These are phyloP conservation scores for Euphrasia confusa DNA, from an alignment of 257 asterid genomes.

Conservation along the genomic window DNA sequence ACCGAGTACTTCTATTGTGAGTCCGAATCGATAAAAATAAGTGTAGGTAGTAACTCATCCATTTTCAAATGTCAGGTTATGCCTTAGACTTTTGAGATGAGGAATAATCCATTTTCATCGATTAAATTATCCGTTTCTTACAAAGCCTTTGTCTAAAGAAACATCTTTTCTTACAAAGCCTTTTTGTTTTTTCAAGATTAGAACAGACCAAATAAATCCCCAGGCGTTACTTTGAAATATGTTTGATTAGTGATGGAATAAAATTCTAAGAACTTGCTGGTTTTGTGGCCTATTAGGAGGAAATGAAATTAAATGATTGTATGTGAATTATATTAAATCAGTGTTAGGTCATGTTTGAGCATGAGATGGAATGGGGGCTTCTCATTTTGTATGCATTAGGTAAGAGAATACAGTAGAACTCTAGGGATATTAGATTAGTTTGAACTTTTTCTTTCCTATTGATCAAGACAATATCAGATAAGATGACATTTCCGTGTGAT, in stretches of 20 bases:
- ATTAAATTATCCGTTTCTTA: too few species aligned
- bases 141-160: too few species aligned
- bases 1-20: slow-evolving; percentile 37
- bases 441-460: slow-evolving; percentile 6
- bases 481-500: background rate
- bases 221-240: background rate
- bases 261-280: slow-evolving; percentile 2
- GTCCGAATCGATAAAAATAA: too few species aligned
- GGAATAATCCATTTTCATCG: background rate
- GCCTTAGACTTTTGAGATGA: background rate
- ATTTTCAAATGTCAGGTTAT: too few species aligned
- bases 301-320: background rate
- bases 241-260: background rate
- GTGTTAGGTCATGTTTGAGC: slow-evolving; percentile 3
- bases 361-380: background rate
- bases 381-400: background rate
- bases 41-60: too few species aligned
- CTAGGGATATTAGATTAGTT: slow-evolving; percentile 9
- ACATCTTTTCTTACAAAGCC: too few species aligned
- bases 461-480: background rate
- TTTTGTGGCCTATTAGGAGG: background rate
- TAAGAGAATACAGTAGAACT: background rate
- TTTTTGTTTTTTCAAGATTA: background rate
- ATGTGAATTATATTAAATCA: background rate
- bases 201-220: background rate